Conservation (phyloP, 768 basidiomycete genomes). For the Crepidotus variabilis region DNA sequence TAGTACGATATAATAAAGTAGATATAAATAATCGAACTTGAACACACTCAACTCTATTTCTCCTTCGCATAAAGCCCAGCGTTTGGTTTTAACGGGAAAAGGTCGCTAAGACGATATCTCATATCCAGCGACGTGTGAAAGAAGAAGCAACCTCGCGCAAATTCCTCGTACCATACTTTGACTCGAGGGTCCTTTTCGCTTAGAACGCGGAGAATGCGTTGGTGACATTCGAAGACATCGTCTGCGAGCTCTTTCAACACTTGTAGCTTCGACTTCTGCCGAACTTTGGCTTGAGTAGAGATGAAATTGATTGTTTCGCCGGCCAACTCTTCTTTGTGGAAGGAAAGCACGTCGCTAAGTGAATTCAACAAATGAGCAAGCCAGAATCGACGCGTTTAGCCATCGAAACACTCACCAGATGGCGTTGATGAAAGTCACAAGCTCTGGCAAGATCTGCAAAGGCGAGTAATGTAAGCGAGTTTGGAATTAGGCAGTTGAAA, state of each 20-base stretch:
- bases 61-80: too few species aligned
- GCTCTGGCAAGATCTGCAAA: conserved; percentile 33
- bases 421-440: conserved; percentile 27
- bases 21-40: neutral
- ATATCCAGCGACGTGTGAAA: conserved; percentile 21
- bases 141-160: conserved; percentile 18
- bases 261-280: conserved; percentile 22
- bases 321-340: conserved; percentile 36
- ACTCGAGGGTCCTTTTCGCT: conserved; percentile 5
- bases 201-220: conserved; percentile 20
- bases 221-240: conserved; percentile 20
- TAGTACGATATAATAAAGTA: neutral
- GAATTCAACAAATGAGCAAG: neutral
- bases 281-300: conserved; percentile 24
- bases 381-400: too few species aligned
- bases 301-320: conserved; percentile 32
- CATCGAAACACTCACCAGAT: conserved; percentile 28
- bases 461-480: neutral
- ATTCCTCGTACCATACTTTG: neutral
- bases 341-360: conserved; percentile 34
- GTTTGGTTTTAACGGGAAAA: neutral
- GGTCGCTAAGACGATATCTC: conserved; percentile 22
- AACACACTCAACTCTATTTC: too few species aligned
- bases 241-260: conserved; percentile 19
- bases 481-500: neutral